Percentiles rank a stretch among this genome's conserved stretches.
Evolutionary conservation across 805 yeast species (phyloP).

Genomic region (Martiniozyma abietophila): DNA sequence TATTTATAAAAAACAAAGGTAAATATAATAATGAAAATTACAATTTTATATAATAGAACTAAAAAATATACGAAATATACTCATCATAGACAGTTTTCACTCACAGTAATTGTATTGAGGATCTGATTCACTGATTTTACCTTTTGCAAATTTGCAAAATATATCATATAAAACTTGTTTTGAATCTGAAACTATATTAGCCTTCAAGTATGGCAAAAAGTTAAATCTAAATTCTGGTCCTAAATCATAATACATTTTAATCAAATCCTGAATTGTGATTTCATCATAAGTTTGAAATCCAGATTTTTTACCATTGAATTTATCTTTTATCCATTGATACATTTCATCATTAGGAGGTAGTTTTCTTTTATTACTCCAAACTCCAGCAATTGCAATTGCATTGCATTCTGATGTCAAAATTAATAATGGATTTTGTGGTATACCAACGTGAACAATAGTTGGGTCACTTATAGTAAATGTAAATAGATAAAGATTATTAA

Average conservation of each 20-base stretch:
- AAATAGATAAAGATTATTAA: constrained; percentile 21
- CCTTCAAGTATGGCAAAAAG: constrained; percentile 2
- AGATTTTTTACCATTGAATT: constrained; percentile 10
- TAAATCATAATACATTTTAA: constrained; percentile 6
- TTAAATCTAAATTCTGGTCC: constrained; percentile 11
- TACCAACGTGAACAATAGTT: constrained; percentile 32
- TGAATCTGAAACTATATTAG: constrained; percentile 5
- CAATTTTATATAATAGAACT: too few species aligned
- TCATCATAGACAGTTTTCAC: too few species aligned
- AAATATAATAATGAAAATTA: too few species aligned
- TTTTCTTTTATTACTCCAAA: constrained; percentile 36
- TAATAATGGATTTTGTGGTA: constrained; percentile 33
- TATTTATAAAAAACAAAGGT: background rate
- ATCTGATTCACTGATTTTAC: constrained; percentile 8
- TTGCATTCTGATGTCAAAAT: constrained; percentile 41
- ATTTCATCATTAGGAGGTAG: constrained; percentile 29
- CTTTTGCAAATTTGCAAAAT: constrained; percentile 10
- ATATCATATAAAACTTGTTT: constrained; percentile 7
- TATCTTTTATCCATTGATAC: constrained; percentile 12
- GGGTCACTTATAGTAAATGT: constrained; percentile 34
- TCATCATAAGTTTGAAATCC: constrained; percentile 14
- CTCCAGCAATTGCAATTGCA: constrained; percentile 46
- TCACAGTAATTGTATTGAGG: too few species aligned
- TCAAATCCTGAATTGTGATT: constrained; percentile 9
- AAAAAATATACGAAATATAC: too few species aligned